Percentiles rank a stretch among this genome's conserved stretches.
These are phyloP conservation scores for Gnomoniopsis smithogilvyi DNA, from an alignment of 2,329 filamentous ascomycete species.

Conservation along the genomic window DNA sequence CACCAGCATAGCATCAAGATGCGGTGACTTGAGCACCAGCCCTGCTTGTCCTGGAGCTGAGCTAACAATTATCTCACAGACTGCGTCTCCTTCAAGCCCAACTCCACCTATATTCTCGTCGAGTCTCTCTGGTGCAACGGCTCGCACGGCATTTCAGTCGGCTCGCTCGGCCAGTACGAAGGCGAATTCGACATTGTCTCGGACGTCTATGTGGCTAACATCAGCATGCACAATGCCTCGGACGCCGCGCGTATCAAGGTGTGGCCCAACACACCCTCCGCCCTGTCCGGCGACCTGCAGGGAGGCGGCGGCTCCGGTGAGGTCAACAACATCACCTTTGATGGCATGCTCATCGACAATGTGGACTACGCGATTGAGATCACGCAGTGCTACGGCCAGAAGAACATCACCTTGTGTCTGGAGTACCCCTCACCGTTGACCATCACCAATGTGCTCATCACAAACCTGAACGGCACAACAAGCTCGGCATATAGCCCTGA, in stretches of 20 bases:
- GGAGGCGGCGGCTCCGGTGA: slow-evolving; percentile 58
- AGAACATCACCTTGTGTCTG: slow-evolving; percentile 59
- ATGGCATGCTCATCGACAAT: slow-evolving; percentile 52
- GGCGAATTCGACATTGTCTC: slow-evolving; percentile 64
- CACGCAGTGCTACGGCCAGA: slow-evolving; percentile 42
- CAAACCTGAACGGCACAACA: slow-evolving; percentile 49
- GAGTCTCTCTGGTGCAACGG: slow-evolving; percentile 67
- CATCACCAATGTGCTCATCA: slow-evolving; percentile 51
- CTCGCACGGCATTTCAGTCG: slow-evolving; percentile 71
- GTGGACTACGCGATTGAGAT: slow-evolving; percentile 63
- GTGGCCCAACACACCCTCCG: slow-evolving; percentile 33
- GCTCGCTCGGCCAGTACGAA: slow-evolving; percentile 65
- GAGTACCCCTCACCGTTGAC: slow-evolving; percentile 51
- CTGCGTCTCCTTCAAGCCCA: slow-evolving; percentile 73
- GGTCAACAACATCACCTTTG: slow-evolving; percentile 60
- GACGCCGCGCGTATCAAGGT: slow-evolving; percentile 72
- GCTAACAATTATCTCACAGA: slow-evolving; percentile 36
- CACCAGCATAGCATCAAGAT: neutral
- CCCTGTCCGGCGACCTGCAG: slow-evolving; percentile 45
- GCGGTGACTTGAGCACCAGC: too few species aligned
- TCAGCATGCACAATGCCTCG: slow-evolving; percentile 55
- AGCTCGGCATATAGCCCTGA: slow-evolving; percentile 23
- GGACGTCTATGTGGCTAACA: slow-evolving; percentile 63
- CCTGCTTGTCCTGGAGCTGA: too few species aligned
- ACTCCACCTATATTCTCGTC: slow-evolving; percentile 65